Evolutionary conservation across 202 grass and related monocot species (phyloP).

Genomic region (Elaeis oleifera): DNA sequence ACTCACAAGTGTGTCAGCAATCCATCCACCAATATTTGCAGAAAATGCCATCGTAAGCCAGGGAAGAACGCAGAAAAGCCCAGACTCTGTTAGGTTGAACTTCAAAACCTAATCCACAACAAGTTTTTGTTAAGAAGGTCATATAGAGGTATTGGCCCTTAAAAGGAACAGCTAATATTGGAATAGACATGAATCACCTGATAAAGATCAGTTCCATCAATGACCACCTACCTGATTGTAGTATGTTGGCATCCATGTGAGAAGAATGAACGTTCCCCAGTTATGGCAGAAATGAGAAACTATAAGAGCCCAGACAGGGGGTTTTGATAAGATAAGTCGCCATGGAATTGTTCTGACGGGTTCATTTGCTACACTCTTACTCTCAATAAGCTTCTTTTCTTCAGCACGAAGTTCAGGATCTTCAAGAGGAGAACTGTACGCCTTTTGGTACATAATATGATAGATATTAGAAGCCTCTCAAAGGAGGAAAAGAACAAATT

Average conservation of each 20-base stretch:
- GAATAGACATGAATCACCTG: too few relatives aligned
- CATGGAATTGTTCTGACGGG: slow-evolving; percentile 83
- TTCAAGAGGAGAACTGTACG: slow-evolving; percentile 91
- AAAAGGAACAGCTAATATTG: too few relatives aligned
- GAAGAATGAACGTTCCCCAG: slow-evolving; percentile 98
- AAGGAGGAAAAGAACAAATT: neutral
- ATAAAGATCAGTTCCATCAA: too few relatives aligned
- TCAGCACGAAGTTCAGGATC: slow-evolving; percentile 59
- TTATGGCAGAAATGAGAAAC: slow-evolving; percentile 93
- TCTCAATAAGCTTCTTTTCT: slow-evolving; percentile 74
- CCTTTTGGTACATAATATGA: slow-evolving; percentile 27
- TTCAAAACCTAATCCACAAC: slow-evolving; percentile 67
- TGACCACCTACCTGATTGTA: slow-evolving; percentile 65
- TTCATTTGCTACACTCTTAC: slow-evolving; percentile 49
- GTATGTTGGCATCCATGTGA: slow-evolving; percentile 99
- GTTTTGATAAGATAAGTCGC: slow-evolving; percentile 82
- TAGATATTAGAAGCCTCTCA: neutral
- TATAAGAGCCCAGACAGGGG: slow-evolving; percentile 95
- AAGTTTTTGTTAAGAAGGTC: neutral
- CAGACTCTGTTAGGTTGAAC: slow-evolving; percentile 93
- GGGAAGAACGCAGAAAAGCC: slow-evolving; percentile 83
- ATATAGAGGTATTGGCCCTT: too few relatives aligned
- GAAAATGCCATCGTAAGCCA: slow-evolving; percentile 96
- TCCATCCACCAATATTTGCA: slow-evolving; percentile 97
- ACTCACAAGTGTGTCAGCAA: slow-evolving; percentile 91